Conservation (phyloP, 208 protist genomes). For the Trypanosoma rangeli region DNA sequence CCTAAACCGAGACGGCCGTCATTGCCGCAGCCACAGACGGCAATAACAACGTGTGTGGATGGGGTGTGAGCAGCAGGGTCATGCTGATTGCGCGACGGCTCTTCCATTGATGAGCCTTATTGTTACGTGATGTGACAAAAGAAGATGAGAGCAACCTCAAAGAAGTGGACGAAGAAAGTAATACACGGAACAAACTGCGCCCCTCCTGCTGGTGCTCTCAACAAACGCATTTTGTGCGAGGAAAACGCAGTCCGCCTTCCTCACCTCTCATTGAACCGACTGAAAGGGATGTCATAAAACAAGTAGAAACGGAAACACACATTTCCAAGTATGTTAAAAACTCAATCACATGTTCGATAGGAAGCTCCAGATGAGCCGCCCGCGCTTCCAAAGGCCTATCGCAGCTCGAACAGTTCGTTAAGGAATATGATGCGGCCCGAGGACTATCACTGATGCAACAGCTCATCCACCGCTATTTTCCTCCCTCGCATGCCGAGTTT, state of each 20-base stretch:
- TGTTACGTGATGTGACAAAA: neutral
- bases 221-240: neutral
- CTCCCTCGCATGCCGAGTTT: too few species aligned
- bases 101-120: slow-evolving; percentile 8
- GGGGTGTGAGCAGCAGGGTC: neutral
- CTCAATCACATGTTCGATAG: neutral
- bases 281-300: neutral
- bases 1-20: slow-evolving; percentile 80
- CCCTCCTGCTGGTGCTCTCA: neutral
- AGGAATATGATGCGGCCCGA: neutral
- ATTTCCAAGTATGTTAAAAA: neutral
- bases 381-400: neutral
- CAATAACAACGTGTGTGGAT: slow-evolving; percentile 29
- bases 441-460: too few species aligned
- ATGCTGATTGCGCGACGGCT: neutral
- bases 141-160: neutral
- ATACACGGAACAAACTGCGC: neutral
- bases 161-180: neutral
- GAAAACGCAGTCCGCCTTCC: neutral
- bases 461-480: too few species aligned
- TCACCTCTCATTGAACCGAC: neutral
- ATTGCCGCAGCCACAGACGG: slow-evolving; percentile 74
- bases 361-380: neutral
- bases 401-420: neutral
- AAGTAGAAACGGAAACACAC: neutral